phyloP scores from a whole-genome alignment of 345 rosid genomes.

The Eucalyptus leucophloia region DNA sequence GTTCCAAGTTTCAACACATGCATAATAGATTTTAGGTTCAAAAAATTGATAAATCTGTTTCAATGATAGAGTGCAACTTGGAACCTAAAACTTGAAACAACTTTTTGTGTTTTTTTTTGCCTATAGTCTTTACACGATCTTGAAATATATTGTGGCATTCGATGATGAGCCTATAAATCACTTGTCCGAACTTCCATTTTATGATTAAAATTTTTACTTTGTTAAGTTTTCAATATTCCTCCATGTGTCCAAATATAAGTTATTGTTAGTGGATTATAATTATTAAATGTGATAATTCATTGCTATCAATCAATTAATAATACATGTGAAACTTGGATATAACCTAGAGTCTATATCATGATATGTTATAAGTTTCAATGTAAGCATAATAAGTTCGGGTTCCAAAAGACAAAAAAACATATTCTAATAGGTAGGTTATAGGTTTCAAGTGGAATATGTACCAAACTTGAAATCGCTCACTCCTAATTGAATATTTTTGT shows the following conservation, averaged over 20 bases:
- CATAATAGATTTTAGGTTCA: accelerated
- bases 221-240: no score
- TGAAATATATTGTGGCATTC: accelerated
- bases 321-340: no score
- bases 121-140: no score
- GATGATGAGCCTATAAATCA: accelerated
- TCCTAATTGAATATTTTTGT: no score
- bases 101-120: no score
- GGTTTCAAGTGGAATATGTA: accelerated
- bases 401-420: accelerated
- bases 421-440: no score
- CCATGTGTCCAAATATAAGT: no score
- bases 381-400: accelerated
- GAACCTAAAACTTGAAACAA: accelerated
- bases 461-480: accelerated
- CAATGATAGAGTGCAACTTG: accelerated
- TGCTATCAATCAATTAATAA: accelerated
- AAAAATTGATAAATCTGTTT: accelerated
- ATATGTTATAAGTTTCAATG: no score
- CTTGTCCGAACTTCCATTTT: accelerated
- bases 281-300: no score
- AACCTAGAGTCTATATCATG: accelerated
- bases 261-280: no score
- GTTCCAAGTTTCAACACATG: no score
- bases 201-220: accelerated